Percentiles rank a stretch among this genome's conserved stretches.
These are phyloP conservation scores for Debaryomyces udenii DNA, from an alignment of 1,139 yeast species.

Conservation along the genomic window DNA sequence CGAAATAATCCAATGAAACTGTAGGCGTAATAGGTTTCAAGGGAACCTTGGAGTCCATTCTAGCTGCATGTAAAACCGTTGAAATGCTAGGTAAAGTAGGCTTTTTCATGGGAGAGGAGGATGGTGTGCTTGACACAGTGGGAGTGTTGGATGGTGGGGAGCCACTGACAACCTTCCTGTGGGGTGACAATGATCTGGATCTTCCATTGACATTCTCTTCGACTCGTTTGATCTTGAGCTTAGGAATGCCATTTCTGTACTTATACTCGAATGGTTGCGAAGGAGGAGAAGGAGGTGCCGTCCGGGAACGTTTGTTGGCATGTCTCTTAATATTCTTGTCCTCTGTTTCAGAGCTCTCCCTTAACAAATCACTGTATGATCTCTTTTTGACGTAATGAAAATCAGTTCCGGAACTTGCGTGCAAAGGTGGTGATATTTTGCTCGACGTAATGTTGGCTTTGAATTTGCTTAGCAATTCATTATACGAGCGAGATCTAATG, in stretches of 20 bases:
- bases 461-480: constrained; percentile 33
- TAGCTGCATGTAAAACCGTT: constrained; percentile 37
- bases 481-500: constrained; percentile 37
- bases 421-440: constrained; percentile 12
- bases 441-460: constrained; percentile 21
- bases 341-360: constrained; percentile 12
- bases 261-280: constrained; percentile 11
- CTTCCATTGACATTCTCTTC: constrained; percentile 17
- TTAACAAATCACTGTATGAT: constrained; percentile 26
- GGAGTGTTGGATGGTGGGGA: constrained; percentile 38
- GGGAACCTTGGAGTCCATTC: constrained; percentile 28
- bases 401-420: constrained; percentile 4
- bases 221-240: constrained; percentile 2
- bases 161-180: constrained; percentile 30
- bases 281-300: constrained; percentile 58
- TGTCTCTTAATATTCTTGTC: constrained; percentile 2
- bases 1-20: constrained; percentile 49
- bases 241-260: neutral
- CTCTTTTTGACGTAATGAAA: constrained; percentile 25
- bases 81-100: constrained; percentile 45
- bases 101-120: constrained; percentile 19
- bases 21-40: constrained; percentile 44
- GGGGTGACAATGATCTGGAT: constrained; percentile 42
- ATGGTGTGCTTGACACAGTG: constrained; percentile 21
- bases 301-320: constrained; percentile 43